Conservation (phyloP, 2,329 filamentous ascomycete species). For the Elsinoe australis region DNA sequence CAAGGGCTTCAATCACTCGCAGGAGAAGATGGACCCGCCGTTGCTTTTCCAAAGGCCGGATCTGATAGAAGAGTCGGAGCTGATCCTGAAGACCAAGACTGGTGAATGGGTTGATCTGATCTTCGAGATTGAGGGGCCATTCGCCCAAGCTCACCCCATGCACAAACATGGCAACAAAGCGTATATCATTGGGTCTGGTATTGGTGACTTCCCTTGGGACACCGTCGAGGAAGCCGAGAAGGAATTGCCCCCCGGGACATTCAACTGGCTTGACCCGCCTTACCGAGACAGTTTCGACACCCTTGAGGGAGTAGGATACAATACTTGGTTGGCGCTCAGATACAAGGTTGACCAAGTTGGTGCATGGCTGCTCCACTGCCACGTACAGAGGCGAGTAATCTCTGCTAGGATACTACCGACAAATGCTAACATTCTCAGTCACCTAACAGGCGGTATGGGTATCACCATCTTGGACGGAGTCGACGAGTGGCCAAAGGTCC, state of each 20-base stretch:
- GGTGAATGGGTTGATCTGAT: conserved; percentile 49
- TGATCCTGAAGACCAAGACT: conserved; percentile 5
- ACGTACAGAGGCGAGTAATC: conserved; percentile 23
- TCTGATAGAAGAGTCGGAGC: conserved; percentile 1
- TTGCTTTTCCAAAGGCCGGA: conserved; percentile 17
- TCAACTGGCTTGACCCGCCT: conserved; percentile 52
- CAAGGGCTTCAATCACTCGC: conserved; percentile 20
- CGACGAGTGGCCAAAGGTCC: conserved; percentile 37
- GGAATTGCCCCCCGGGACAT: conserved; percentile 38
- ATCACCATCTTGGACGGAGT: conserved; percentile 43
- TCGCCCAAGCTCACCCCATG: conserved; percentile 45
- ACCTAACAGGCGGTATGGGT: conserved; percentile 43
- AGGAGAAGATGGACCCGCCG: conserved; percentile 18
- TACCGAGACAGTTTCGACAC: conserved; percentile 43
- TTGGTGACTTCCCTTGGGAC: conserved; percentile 42
- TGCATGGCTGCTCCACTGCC: conserved; percentile 45
- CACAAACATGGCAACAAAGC: conserved; percentile 58
- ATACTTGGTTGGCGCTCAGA: conserved; percentile 35
- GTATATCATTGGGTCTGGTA: conserved; percentile 48
- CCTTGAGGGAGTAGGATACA: conserved; percentile 19
- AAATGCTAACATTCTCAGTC: conserved; percentile 33
- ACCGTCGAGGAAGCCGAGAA: conserved; percentile 46
- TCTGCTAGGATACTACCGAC: background rate
- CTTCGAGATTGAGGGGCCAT: conserved; percentile 42
- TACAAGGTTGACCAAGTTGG: conserved; percentile 34